These are phyloP conservation scores for Cercospora canescens DNA, from an alignment of 2,329 filamentous ascomycete species.

Conservation along the genomic window DNA sequence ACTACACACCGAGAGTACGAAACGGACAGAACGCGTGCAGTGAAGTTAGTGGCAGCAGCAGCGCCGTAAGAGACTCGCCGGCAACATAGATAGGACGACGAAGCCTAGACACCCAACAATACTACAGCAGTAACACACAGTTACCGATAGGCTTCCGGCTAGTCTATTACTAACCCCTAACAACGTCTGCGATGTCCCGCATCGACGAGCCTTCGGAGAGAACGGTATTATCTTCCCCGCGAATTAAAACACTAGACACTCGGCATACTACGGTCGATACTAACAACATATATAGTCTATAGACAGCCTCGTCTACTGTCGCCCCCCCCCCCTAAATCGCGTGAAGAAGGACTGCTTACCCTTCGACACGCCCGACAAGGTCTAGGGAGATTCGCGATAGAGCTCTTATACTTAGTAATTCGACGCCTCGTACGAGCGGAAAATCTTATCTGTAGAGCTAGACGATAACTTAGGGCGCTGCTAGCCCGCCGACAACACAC, in stretches of 20 bases:
- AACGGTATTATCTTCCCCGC: neutral
- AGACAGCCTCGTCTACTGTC: neutral
- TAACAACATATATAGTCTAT: neutral
- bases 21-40: neutral
- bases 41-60: neutral
- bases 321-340: neutral
- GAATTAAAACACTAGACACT: neutral
- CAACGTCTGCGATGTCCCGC: neutral
- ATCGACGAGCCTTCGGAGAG: neutral
- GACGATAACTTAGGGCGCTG: constrained; percentile 3
- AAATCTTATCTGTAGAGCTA: constrained; percentile 8
- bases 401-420: neutral
- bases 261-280: neutral
- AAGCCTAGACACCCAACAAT: constrained; percentile 19
- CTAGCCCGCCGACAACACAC: constrained; percentile 5
- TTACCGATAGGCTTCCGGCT: constrained; percentile 5
- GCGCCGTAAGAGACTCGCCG: neutral
- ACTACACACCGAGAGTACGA: constrained; percentile 1
- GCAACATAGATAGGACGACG: neutral
- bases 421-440: constrained; percentile 42
- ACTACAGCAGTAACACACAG: neutral
- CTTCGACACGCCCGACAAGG: neutral
- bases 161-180: constrained; percentile 2
- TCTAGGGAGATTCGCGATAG: neutral
- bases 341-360: neutral